These are phyloP conservation scores for Yarrowia bubula DNA, from an alignment of 805 yeast species.

Conservation along the genomic window DNA sequence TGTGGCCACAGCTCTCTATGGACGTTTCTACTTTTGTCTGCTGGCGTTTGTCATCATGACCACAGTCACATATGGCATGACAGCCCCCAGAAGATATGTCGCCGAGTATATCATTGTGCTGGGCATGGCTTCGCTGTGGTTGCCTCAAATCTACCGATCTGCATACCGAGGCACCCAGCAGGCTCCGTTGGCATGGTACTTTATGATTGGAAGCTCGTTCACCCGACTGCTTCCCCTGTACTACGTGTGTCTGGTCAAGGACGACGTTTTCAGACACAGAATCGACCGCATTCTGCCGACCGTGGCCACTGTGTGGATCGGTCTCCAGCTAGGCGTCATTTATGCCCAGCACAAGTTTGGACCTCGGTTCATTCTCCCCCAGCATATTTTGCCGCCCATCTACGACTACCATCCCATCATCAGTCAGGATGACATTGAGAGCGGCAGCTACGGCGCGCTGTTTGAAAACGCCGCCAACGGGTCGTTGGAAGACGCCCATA, in stretches of 20 bases:
- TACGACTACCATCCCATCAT: constrained; percentile 79
- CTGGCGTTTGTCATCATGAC: constrained; percentile 57
- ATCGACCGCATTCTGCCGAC: constrained; percentile 41
- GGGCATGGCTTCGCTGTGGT: constrained; percentile 70
- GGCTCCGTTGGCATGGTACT: constrained; percentile 65
- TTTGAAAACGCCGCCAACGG: constrained; percentile 6
- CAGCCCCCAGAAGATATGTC: constrained; percentile 51
- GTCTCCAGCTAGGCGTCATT: constrained; percentile 56
- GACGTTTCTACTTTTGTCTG: constrained; percentile 54
- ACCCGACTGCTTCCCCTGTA: constrained; percentile 62
- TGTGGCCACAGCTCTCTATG: constrained; percentile 56
- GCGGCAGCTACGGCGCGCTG: constrained; percentile 42
- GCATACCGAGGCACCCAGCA: constrained; percentile 64
- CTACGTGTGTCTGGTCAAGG: constrained; percentile 51
- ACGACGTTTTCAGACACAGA: constrained; percentile 71
- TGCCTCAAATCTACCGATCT: constrained; percentile 84
- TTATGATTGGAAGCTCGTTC: constrained; percentile 64
- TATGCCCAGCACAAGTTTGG: constrained; percentile 67
- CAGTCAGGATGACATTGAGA: constrained; percentile 58
- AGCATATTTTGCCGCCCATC: constrained; percentile 69
- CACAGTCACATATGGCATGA: constrained; percentile 59
- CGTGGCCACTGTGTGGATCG: constrained; percentile 54
- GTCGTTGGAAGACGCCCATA: constrained; percentile 37
- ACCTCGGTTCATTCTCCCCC: constrained; percentile 80
- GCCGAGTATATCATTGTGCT: constrained; percentile 59